These are phyloP conservation scores for Rhizopogon salebrosus DNA, from an alignment of 768 basidiomycete genomes.

Conservation along the genomic window DNA sequence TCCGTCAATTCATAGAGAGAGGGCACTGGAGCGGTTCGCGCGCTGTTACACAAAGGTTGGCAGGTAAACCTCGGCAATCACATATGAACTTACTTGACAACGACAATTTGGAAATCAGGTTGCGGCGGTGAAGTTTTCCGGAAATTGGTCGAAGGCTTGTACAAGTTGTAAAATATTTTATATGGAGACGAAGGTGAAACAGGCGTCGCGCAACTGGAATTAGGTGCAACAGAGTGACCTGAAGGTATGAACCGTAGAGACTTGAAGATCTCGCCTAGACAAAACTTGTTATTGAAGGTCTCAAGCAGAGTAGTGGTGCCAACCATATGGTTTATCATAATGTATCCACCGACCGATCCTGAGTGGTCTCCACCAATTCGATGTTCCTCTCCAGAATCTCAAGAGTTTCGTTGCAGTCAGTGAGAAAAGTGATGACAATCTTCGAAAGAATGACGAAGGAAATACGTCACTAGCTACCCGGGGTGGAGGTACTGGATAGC, in stretches of 20 bases:
- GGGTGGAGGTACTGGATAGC: constrained; percentile 48
- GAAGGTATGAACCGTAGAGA: constrained; percentile 69
- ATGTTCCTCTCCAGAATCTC: constrained; percentile 13
- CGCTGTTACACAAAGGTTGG: constrained; percentile 41
- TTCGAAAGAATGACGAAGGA: background rate
- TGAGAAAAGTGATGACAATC: constrained; percentile 11
- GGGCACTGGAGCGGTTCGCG: constrained; percentile 78
- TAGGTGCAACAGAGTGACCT: constrained; percentile 46
- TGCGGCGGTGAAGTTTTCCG: constrained; percentile 69
- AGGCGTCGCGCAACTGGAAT: constrained; percentile 1
- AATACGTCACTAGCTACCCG: constrained; percentile 10
- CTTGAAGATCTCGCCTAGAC: constrained; percentile 59
- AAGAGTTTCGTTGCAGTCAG: constrained; percentile 4
- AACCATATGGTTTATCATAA: constrained; percentile 50
- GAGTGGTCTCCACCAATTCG: constrained; percentile 69
- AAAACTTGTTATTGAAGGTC: constrained; percentile 2
- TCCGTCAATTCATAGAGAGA: constrained; percentile 70
- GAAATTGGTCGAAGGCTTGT: constrained; percentile 86
- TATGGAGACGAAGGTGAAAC: constrained; percentile 48
- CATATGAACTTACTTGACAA: constrained; percentile 63
- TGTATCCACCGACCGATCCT: constrained; percentile 41
- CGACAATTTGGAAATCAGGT: constrained; percentile 84
- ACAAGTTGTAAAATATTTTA: constrained; percentile 81
- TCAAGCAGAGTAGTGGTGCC: constrained; percentile 13
- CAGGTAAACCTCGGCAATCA: background rate